Conservation (phyloP, 2,329 filamentous ascomycete species). For the Penicillium sp. region DNA sequence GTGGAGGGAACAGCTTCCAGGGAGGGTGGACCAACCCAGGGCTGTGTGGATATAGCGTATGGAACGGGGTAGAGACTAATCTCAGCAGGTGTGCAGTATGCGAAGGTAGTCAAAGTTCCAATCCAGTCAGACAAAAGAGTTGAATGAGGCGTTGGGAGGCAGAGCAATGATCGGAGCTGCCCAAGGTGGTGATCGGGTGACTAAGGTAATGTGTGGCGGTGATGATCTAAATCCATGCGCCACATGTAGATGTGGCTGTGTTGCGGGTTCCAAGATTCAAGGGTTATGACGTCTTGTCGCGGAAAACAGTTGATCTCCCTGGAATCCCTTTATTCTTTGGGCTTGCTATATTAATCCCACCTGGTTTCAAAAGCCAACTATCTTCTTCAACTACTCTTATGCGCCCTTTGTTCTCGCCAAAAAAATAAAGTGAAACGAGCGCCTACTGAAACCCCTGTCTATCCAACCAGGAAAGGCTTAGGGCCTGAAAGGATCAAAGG, state of each 20-base stretch:
- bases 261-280: slow-evolving; percentile 14
- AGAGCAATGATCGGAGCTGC: slow-evolving; percentile 10
- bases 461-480: slow-evolving; percentile 2
- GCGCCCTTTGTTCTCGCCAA: not conserved
- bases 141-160: slow-evolving; percentile 6
- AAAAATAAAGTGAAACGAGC: slow-evolving; percentile 4
- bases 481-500: slow-evolving; percentile 2
- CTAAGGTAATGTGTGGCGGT: slow-evolving; percentile 14
- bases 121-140: not conserved
- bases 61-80: slow-evolving; percentile 2
- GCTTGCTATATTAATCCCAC: slow-evolving; percentile 7
- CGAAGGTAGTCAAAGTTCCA: not conserved
- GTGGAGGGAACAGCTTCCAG: slow-evolving; percentile 22
- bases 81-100: not conserved
- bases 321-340: not conserved
- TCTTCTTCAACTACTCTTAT: not conserved
- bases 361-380: not conserved
- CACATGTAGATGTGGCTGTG: slow-evolving; percentile 14
- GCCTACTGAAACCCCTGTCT: slow-evolving; percentile 10
- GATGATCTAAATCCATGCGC: slow-evolving; percentile 5
- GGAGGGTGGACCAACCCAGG: slow-evolving; percentile 15
- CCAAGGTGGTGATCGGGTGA: slow-evolving; percentile 17
- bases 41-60: slow-evolving; percentile 4
- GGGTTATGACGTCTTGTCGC: slow-evolving; percentile 19
- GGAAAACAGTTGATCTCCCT: not conserved